Conservation (phyloP, 257 asterid genomes). For the Solanum dulcamara region DNA sequence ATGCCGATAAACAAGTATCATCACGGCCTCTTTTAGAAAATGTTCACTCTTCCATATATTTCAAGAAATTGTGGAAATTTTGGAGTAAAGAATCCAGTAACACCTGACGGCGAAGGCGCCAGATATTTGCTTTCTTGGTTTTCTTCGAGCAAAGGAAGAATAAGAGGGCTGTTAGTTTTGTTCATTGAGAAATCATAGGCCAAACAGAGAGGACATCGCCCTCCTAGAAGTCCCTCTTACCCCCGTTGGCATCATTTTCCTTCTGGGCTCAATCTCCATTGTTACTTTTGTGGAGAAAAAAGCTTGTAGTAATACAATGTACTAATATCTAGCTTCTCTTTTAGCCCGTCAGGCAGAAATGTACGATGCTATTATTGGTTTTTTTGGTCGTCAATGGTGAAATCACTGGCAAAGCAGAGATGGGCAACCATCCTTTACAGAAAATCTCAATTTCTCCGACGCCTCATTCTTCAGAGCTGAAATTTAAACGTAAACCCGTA, state of each 20-base stretch:
- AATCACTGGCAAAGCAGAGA: constrained; percentile 1
- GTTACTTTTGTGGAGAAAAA: background rate
- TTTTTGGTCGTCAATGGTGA: background rate
- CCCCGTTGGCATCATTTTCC: background rate
- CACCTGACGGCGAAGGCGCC: background rate
- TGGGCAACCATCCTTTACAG: constrained; percentile 4
- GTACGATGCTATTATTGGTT: background rate
- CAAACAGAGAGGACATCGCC: background rate
- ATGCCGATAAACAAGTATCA: background rate
- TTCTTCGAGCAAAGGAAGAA: background rate
- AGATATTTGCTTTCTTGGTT: background rate
- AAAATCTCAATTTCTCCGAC: no score
- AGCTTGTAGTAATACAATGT: background rate
- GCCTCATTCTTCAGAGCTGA: no score
- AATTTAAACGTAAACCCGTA: no score
- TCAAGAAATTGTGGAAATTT: background rate
- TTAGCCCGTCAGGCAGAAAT: background rate
- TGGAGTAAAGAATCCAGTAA: background rate
- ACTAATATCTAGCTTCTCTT: background rate
- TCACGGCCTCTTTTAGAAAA: background rate
- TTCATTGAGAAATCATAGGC: background rate
- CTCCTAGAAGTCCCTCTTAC: background rate
- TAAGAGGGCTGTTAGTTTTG: background rate
- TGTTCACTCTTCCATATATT: background rate
- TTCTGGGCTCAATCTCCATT: background rate